Percentiles rank a stretch among this genome's conserved stretches.
phyloP scores from a whole-genome alignment of 129 eudicot genomes.

The Lactuca sativa region DNA sequence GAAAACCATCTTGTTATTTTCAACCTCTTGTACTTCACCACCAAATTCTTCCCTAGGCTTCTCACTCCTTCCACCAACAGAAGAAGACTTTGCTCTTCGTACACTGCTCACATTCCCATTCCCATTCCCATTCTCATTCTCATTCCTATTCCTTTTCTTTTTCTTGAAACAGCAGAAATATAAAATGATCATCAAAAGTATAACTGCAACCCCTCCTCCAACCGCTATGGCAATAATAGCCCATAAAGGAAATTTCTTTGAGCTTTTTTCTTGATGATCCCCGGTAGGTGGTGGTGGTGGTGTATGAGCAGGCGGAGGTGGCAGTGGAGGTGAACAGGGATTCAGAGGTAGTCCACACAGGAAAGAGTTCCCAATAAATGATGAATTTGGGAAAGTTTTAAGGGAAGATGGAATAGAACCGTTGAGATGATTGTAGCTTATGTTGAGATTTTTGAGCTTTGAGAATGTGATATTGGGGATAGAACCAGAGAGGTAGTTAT shows the following conservation, averaged over 20 bases:
- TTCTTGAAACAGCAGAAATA: conserved; percentile 48
- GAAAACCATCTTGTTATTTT: conserved; percentile 70
- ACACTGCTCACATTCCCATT: conserved; percentile 25
- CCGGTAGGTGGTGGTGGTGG: conserved; percentile 4
- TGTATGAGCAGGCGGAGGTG: not conserved
- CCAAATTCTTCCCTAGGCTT: conserved; percentile 61
- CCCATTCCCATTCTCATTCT: conserved; percentile 26
- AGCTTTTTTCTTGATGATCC: conserved; percentile 28
- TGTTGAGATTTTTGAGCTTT: conserved; percentile 46
- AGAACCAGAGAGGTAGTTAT: conserved; percentile 64
- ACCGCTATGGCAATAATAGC: conserved; percentile 67
- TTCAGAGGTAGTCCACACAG: conserved; percentile 66
- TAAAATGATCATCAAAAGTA: conserved; percentile 35
- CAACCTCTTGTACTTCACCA: conserved; percentile 66
- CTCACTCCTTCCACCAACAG: conserved; percentile 59
- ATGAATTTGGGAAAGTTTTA: conserved; percentile 54
- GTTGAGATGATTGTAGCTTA: conserved; percentile 60
- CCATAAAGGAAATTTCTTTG: conserved; percentile 47
- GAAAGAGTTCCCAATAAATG: conserved; percentile 57
- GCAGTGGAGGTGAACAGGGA: conserved; percentile 43
- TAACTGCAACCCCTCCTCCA: conserved; percentile 46
- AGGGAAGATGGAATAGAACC: conserved; percentile 67
- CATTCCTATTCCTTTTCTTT: conserved; percentile 22
- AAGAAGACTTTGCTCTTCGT: conserved; percentile 46
- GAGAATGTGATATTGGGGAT: conserved; percentile 51